These are phyloP conservation scores for Bisporella sp. DNA, from an alignment of 2,329 filamentous ascomycete species.

Conservation along the genomic window DNA sequence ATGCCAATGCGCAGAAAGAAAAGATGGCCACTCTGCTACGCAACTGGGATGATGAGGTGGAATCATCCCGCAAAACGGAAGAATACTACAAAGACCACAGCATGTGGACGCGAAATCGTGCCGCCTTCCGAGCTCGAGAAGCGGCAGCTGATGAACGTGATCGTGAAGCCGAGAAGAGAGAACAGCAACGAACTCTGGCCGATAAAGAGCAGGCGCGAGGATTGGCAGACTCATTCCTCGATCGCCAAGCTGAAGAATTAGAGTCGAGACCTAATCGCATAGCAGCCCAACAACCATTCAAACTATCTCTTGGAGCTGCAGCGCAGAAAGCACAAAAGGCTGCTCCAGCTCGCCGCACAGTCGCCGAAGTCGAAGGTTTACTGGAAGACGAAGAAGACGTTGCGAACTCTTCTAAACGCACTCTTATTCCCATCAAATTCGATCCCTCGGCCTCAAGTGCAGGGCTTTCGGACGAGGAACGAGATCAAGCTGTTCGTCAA, in stretches of 20 bases:
- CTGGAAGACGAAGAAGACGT: slow-evolving; percentile 90
- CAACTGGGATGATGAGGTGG: slow-evolving; percentile 88
- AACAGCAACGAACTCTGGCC: slow-evolving; percentile 60
- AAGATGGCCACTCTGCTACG: slow-evolving; percentile 64
- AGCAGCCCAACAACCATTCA: slow-evolving; percentile 68
- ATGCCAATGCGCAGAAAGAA: slow-evolving; percentile 54
- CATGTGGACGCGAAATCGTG: slow-evolving; percentile 77
- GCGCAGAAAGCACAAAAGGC: slow-evolving; percentile 63
- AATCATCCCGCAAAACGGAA: slow-evolving; percentile 63
- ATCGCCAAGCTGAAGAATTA: slow-evolving; percentile 74
- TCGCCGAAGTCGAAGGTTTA: slow-evolving; percentile 89
- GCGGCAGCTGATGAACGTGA: slow-evolving; percentile 75
- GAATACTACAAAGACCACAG: slow-evolving; percentile 85
- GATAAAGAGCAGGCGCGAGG: slow-evolving; percentile 73
- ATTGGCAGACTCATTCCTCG: slow-evolving; percentile 86
- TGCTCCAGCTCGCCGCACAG: slow-evolving; percentile 62
- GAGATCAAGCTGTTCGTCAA: slow-evolving; percentile 71
- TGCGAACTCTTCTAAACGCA: slow-evolving; percentile 61
- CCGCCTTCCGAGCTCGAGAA: slow-evolving; percentile 66
- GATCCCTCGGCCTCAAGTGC: slow-evolving; percentile 57
- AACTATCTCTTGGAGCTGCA: slow-evolving; percentile 83
- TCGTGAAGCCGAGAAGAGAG: slow-evolving; percentile 68
- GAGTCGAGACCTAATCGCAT: slow-evolving; percentile 37
- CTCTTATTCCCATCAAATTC: slow-evolving; percentile 76
- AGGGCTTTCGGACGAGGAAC: slow-evolving; percentile 77